These are phyloP conservation scores for carrot (Daucus carota) DNA, from an alignment of 129 eudicot genomes.

Conservation along the genomic window DNA sequence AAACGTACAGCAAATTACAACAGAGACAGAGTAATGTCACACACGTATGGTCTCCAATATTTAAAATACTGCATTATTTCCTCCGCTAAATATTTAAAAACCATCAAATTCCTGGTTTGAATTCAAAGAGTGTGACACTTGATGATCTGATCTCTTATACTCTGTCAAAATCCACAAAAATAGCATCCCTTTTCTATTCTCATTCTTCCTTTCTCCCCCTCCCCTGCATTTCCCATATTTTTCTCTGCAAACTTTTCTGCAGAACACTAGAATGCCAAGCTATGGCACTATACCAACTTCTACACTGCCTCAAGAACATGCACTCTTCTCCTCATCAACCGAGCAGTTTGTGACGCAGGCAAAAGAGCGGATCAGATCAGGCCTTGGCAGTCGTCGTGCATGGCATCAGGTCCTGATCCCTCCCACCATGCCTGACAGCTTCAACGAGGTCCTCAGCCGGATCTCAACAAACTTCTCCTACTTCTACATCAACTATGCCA, in stretches of 20 bases:
- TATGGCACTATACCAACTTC: constrained; percentile 13
- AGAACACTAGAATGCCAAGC: background rate
- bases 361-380: constrained; percentile 1
- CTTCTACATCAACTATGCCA: constrained; percentile 8
- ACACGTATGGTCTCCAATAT: background rate
- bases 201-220: background rate
- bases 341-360: background rate
- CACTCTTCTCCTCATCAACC: constrained; percentile 1
- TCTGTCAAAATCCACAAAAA: background rate
- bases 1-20: background rate
- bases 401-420: constrained; percentile 5
- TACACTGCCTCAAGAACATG: constrained; percentile 9
- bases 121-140: background rate
- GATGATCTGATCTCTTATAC: background rate
- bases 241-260: background rate
- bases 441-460: background rate
- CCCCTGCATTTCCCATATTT: background rate
- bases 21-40: background rate
- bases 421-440: background rate
- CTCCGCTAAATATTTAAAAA: background rate
- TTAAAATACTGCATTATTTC: background rate
- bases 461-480: constrained; percentile 2
- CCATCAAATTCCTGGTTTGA: background rate
- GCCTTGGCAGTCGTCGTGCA: constrained; percentile 8
- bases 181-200: constrained; percentile 2